Evolutionary conservation across 495 filamentous ascomycete genomes (phyloP), one percentile per base, ranked within the genome.

Genomic region (Pseudevernia furfuracea): DNA sequence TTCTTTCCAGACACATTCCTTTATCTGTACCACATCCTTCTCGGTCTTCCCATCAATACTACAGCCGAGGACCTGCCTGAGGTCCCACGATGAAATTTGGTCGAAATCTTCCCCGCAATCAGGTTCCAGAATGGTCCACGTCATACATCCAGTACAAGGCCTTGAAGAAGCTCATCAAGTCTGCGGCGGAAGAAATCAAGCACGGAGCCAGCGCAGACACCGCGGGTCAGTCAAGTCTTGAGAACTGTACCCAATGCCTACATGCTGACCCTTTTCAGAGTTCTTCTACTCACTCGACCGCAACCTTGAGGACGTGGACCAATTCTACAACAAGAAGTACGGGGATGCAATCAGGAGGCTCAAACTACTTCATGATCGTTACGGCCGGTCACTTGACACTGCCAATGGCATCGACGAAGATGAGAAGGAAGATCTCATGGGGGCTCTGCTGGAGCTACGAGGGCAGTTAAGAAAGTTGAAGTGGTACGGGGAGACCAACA

Each of bases 401-500:
- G 72, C 72, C 17, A 80, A 85, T 59, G 74, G 72, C 28, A 72
- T 87, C 30, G 86, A 88, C 68, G 76, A 80, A 59, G 90, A 96
- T 70, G 94, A 97, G 69, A 80, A 84, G 34, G 89, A 94, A 70
- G 94, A 98, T 73, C 82, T 97, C 48, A 87, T 93, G 78, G 89
- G 87, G 44, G 90, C 92, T 43, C 80, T 97, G 58, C 82, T 97
- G 37, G 94, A 97, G 71, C 81, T 97, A 59, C 82, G 94, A 52
- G 86, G 87, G 58, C 89, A 94, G 66, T 74, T 97, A 63, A 83
- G 93, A 52, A 97, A 97, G 67, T 79, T 98, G 65, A 89, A 95
- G 75, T 97, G 92, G 92, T 97, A 96, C 67, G 95, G 91, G 36
- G 94, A 97, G 77, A 92, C 97, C 68, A 98, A 98, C 71, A 83